These are phyloP conservation scores for Sungouiella thailandica DNA, from an alignment of 805 yeast species.

Conservation along the genomic window DNA sequence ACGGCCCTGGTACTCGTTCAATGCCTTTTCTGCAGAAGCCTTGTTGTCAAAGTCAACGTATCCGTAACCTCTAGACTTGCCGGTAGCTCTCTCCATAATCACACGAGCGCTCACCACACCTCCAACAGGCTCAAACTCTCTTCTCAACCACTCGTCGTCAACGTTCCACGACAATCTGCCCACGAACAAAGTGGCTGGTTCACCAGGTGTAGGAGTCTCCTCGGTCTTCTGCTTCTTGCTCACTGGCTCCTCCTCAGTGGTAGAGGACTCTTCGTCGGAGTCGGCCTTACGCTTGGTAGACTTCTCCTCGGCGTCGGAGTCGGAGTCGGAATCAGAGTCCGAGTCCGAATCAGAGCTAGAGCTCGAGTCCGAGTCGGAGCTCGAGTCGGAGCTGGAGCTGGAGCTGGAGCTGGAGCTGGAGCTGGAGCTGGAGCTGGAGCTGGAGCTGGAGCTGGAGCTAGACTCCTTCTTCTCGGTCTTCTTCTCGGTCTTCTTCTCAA, in stretches of 20 bases:
- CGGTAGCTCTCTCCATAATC: constrained; percentile 85
- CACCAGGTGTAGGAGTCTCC: constrained; percentile 27
- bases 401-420: constrained; percentile 28
- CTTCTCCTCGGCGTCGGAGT: constrained; percentile 15
- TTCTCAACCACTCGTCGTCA: constrained; percentile 89
- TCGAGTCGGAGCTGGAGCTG: constrained; percentile 18
- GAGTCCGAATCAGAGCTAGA: constrained; percentile 36
- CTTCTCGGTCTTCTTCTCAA: constrained; percentile 1
- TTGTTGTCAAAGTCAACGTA: constrained; percentile 88
- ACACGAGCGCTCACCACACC: constrained; percentile 90
- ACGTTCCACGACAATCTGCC: constrained; percentile 97
- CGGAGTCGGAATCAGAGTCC: constrained; percentile 37
- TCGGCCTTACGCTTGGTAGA: constrained; percentile 23
- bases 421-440: constrained; percentile 4
- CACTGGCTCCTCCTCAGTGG: constrained; percentile 21
- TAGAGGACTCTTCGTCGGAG: constrained; percentile 2
- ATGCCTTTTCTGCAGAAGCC: constrained; percentile 79
- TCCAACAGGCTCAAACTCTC: constrained; percentile 77
- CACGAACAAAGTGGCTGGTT: constrained; percentile 87
- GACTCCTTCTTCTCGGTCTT: constrained; percentile 4
- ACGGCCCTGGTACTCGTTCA: constrained; percentile 79
- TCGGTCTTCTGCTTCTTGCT: constrained; percentile 51
- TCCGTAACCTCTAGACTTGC: constrained; percentile 95
- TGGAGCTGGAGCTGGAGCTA: constrained; percentile 1
- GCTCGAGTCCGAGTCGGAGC: constrained; percentile 16